Percentiles rank a stretch among this genome's conserved stretches.
phyloP scores from a whole-genome alignment of 176 grass and related monocot genomes.

The Pharus latifolius region DNA sequence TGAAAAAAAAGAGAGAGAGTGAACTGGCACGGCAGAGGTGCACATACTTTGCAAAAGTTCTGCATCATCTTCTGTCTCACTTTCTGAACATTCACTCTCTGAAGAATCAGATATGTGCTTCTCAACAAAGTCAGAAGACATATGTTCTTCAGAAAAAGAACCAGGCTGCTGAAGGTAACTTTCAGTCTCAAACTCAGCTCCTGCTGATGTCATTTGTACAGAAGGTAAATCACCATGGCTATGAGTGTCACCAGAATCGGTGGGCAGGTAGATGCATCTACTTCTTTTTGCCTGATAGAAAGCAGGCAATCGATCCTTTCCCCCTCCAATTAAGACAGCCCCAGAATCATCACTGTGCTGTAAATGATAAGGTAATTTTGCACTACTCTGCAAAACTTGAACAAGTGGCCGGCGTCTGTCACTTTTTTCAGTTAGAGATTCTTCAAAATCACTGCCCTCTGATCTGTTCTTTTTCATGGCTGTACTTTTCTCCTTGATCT shows the following conservation, averaged over 20 bases:
- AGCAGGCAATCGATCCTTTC: constrained; percentile 26
- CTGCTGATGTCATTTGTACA: constrained; percentile 25
- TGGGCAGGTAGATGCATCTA: constrained; percentile 47
- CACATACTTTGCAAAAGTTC: constrained; percentile 61
- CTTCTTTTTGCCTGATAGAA: constrained; percentile 41
- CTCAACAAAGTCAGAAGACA: constrained; percentile 55
- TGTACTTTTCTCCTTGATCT: constrained; percentile 21
- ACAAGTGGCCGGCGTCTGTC: constrained; percentile 41
- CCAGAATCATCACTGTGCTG: constrained; percentile 36
- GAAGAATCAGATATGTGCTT: constrained; percentile 51
- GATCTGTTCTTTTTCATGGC: constrained; percentile 44
- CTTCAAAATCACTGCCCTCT: constrained; percentile 45
- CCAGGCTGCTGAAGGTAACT: constrained; percentile 50
- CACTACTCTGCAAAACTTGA: constrained; percentile 60
- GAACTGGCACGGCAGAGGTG: not conserved
- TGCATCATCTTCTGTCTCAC: constrained; percentile 63
- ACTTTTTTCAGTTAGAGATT: constrained; percentile 54
- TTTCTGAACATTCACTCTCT: constrained; percentile 60
- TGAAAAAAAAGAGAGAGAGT: not conserved
- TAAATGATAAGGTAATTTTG: constrained; percentile 29
- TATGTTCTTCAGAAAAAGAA: constrained; percentile 56
- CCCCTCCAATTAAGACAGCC: constrained; percentile 31
- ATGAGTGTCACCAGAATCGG: constrained; percentile 67
- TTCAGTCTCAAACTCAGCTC: constrained; percentile 53
- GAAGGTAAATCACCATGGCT: constrained; percentile 43